Percentiles rank a stretch among this genome's conserved stretches.
phyloP scores from a whole-genome alignment of 148 eudicot genomes.

The Arctostaphylos glauca region DNA sequence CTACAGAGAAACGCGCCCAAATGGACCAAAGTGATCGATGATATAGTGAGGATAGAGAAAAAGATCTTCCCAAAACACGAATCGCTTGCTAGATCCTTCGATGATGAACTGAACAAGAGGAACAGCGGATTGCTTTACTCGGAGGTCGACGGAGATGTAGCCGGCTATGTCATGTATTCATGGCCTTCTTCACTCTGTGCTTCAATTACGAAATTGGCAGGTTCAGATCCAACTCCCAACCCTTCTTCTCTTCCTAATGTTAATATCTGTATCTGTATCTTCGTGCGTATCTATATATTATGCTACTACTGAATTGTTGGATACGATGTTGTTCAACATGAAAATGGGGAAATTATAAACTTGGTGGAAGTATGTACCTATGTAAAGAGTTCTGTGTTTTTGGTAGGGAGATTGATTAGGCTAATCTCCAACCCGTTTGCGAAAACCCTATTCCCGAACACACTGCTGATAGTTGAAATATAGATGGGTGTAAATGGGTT shows the following conservation, averaged over 20 bases:
- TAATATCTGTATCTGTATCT: not conserved
- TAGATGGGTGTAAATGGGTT: not conserved
- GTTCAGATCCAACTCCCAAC: constrained; percentile 22
- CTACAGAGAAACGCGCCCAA: constrained; percentile 43
- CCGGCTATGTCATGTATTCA: constrained; percentile 81
- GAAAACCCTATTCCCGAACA: not conserved
- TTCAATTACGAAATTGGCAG: constrained; percentile 81
- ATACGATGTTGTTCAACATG: not conserved
- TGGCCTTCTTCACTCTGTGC: constrained; percentile 79
- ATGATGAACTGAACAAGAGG: constrained; percentile 59
- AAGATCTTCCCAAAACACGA: constrained; percentile 87
- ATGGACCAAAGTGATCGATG: constrained; percentile 49
- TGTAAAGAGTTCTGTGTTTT: not conserved
- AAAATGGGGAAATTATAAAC: not conserved
- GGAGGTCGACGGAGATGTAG: constrained; percentile 48
- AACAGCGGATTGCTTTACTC: constrained; percentile 66
- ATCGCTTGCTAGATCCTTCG: constrained; percentile 64
- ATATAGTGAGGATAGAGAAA: constrained; percentile 69
- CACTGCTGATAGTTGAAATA: not conserved
- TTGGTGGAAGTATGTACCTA: not conserved
- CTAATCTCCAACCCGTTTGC: not conserved
- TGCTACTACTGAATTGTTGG: not conserved
- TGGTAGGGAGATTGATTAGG: not conserved
- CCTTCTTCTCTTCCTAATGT: not conserved
- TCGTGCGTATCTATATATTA: not conserved